Conservation (phyloP, 345 rosid species). For the Trapa incisa region DNA sequence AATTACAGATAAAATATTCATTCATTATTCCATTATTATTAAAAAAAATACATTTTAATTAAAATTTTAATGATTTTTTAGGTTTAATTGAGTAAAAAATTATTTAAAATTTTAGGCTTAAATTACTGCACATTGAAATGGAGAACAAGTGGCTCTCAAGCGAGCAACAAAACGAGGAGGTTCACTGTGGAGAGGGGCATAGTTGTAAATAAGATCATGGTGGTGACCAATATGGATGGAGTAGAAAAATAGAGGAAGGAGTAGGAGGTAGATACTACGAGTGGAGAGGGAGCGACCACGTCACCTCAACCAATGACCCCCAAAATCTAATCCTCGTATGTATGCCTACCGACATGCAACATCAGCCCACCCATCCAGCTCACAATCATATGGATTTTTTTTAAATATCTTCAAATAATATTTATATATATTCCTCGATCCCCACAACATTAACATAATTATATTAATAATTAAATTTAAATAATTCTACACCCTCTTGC, state of each 20-base stretch:
- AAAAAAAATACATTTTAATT: too few relatives aligned
- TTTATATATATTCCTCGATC: slow-evolving; percentile 5
- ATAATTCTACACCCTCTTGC: neutral
- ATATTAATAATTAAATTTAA: neutral
- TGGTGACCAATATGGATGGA: neutral
- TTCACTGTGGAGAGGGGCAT: neutral
- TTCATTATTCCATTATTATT: too few relatives aligned
- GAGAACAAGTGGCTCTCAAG: too few relatives aligned
- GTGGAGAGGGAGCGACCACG: slow-evolving; percentile 38
- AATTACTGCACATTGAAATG: too few relatives aligned
- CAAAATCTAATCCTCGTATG: slow-evolving; percentile 20
- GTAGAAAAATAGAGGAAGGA: neutral
- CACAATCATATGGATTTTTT: too few relatives aligned
- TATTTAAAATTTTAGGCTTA: too few relatives aligned
- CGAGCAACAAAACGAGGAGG: neutral
- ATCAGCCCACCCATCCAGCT: neutral
- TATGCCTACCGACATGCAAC: slow-evolving; percentile 30
- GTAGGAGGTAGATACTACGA: slow-evolving; percentile 5
- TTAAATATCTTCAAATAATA: too few relatives aligned
- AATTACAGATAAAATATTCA: too few relatives aligned
- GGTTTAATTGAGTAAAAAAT: too few relatives aligned
- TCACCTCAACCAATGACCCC: slow-evolving; percentile 21
- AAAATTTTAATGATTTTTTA: too few relatives aligned
- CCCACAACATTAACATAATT: neutral
- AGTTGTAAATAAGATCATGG: slow-evolving; percentile 12